phyloP scores from a whole-genome alignment of 2,329 filamentous ascomycete genomes.

The Neofusicoccum umdonicola region DNA sequence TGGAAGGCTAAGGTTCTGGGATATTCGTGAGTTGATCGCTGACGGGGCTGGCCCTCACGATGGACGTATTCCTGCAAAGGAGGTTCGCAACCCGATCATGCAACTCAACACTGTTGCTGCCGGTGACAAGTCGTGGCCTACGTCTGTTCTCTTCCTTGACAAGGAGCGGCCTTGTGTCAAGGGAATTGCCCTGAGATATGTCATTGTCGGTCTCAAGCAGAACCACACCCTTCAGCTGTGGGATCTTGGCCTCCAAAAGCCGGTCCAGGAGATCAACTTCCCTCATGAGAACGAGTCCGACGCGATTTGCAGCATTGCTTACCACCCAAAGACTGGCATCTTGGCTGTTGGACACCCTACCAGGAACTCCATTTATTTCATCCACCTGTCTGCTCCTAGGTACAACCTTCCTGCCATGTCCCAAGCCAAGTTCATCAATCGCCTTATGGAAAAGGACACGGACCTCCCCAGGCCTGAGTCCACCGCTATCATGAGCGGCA shows the following conservation, averaged over 20 bases:
- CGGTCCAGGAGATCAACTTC: slow-evolving; percentile 94
- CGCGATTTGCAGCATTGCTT: slow-evolving; percentile 95
- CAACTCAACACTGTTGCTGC: slow-evolving; percentile 84
- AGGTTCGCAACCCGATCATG: slow-evolving; percentile 82
- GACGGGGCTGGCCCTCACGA: slow-evolving; percentile 37
- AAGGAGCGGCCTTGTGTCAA: slow-evolving; percentile 93
- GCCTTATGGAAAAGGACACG: slow-evolving; percentile 61
- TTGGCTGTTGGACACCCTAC: slow-evolving; percentile 94
- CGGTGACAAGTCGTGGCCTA: slow-evolving; percentile 93
- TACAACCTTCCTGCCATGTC: slow-evolving; percentile 79
- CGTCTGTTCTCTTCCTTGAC: slow-evolving; percentile 91
- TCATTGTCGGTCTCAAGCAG: slow-evolving; percentile 97
- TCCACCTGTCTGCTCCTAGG: slow-evolving; percentile 89
- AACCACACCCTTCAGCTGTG: slow-evolving; percentile 98
- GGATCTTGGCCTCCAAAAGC: slow-evolving; percentile 93
- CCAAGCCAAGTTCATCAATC: slow-evolving; percentile 83
- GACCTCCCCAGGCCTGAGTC: slow-evolving; percentile 78
- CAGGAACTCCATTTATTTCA: slow-evolving; percentile 94
- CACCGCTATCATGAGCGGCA: slow-evolving; percentile 94
- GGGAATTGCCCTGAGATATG: slow-evolving; percentile 84
- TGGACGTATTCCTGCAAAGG: slow-evolving; percentile 48
- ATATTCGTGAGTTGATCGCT: slow-evolving; percentile 70
- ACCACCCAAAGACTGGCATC: slow-evolving; percentile 88
- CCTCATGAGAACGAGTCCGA: slow-evolving; percentile 95
- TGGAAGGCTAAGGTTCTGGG: slow-evolving; percentile 96